Percentiles rank a stretch among this genome's conserved stretches.
phyloP scores from a whole-genome alignment of 495 filamentous ascomycete species.

The Aspergillus carlsbadensis region DNA sequence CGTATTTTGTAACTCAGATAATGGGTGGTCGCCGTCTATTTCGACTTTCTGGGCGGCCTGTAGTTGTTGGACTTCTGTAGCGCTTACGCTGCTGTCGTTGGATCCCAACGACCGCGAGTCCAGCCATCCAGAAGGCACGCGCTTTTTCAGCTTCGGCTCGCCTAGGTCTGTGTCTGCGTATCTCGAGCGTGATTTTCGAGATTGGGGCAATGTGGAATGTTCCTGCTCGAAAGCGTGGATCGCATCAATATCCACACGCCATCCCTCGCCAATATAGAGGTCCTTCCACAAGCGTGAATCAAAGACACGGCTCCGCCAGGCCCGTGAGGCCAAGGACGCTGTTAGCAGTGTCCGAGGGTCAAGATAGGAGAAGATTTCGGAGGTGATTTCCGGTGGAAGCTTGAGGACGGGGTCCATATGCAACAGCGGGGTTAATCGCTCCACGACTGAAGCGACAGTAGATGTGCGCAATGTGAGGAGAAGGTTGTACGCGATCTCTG shows the following conservation, averaged over 20 bases:
- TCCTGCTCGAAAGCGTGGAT: slow-evolving; percentile 66
- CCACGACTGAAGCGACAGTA: slow-evolving; percentile 73
- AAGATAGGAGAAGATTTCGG: slow-evolving; percentile 84
- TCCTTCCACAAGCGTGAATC: slow-evolving; percentile 85
- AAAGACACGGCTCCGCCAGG: slow-evolving; percentile 78
- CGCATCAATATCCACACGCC: slow-evolving; percentile 67
- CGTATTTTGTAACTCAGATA: slow-evolving; percentile 37
- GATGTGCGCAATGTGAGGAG: slow-evolving; percentile 73
- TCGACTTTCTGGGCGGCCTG: slow-evolving; percentile 40
- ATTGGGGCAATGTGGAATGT: slow-evolving; percentile 43
- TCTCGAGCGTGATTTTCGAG: slow-evolving; percentile 45
- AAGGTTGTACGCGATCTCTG: slow-evolving; percentile 55
- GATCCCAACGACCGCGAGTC: slow-evolving; percentile 26
- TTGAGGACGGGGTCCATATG: slow-evolving; percentile 88
- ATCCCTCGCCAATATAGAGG: slow-evolving; percentile 80
- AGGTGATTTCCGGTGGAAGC: slow-evolving; percentile 84
- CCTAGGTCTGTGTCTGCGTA: slow-evolving; percentile 45
- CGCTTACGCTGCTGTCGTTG: slow-evolving; percentile 5
- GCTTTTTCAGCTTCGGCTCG: slow-evolving; percentile 52
- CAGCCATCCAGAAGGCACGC: slow-evolving; percentile 44
- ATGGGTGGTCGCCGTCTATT: slow-evolving; percentile 45
- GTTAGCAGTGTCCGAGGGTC: slow-evolving; percentile 72
- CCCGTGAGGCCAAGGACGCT: slow-evolving; percentile 72
- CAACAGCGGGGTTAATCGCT: slow-evolving; percentile 70
- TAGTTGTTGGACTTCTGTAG: neutral